Conservation (phyloP, 371 early-diverging fungal genomes). For the Mortierella sp. region DNA sequence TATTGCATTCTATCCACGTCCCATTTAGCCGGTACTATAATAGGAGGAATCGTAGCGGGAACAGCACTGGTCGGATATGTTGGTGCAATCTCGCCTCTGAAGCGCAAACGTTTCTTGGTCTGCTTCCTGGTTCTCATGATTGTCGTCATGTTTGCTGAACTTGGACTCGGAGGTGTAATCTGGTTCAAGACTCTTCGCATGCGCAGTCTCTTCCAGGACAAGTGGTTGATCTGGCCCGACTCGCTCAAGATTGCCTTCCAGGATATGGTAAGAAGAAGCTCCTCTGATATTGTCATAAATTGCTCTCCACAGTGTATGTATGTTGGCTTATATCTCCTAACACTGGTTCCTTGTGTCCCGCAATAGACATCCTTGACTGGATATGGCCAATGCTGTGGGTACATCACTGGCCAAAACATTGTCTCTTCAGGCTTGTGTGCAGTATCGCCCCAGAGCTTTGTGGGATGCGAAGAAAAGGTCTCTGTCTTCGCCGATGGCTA, state of each 20-base stretch:
- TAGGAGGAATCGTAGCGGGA: constrained; percentile 35
- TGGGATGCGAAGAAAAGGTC: constrained; percentile 49
- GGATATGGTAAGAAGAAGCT: constrained; percentile 44
- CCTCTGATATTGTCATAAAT: too few relatives aligned
- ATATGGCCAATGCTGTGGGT: constrained; percentile 47
- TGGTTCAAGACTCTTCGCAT: constrained; percentile 55
- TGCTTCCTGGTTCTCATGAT: constrained; percentile 26
- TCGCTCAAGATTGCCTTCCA: constrained; percentile 44
- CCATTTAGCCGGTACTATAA: constrained; percentile 33
- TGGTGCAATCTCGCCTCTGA: constrained; percentile 26
- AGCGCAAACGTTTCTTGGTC: constrained; percentile 21
- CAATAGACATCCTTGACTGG: constrained; percentile 24
- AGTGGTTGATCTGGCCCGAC: constrained; percentile 30
- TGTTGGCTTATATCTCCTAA: too few relatives aligned
- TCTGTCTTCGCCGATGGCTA: constrained; percentile 40
- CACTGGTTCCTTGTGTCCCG: too few relatives aligned
- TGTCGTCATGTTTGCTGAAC: constrained; percentile 25
- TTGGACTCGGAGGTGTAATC: constrained; percentile 43
- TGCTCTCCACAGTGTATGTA: too few relatives aligned
- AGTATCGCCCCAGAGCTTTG: not conserved
- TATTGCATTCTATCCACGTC: not conserved
- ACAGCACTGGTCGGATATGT: constrained; percentile 31
- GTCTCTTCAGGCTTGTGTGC: constrained; percentile 27
- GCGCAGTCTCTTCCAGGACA: constrained; percentile 27
- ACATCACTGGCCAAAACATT: constrained; percentile 1